A percentile compares a stretch with the other conserved stretches of the same genome.
Evolutionary conservation across 2,329 filamentous ascomycete species (phyloP).

Genomic region (Dactylellina parvicollis): DNA sequence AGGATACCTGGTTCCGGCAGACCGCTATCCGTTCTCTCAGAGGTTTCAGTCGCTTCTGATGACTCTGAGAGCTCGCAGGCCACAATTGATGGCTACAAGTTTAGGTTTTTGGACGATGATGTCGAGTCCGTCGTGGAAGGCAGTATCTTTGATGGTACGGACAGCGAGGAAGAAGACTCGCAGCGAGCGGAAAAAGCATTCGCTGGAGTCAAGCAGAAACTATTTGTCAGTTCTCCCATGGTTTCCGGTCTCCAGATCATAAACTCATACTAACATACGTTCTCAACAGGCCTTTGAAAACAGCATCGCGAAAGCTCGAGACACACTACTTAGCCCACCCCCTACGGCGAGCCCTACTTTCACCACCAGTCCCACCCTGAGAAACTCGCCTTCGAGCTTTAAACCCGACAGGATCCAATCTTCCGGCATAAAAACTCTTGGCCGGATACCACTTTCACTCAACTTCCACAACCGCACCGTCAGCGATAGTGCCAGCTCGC

Average conservation of each 20-base stretch:
- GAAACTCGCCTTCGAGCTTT: conserved; percentile 2
- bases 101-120: conserved; percentile 50
- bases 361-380: conserved; percentile 20
- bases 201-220: conserved; percentile 53
- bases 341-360: conserved; percentile 10
- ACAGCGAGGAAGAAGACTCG: conserved; percentile 43
- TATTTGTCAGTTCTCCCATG: conserved; percentile 23
- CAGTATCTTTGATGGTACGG: conserved; percentile 42
- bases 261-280: conserved; percentile 7
- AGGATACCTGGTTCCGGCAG: conserved; percentile 21
- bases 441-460: conserved; percentile 33
- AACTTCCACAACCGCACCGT: conserved; percentile 52
- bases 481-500: conserved; percentile 48
- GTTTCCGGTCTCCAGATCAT: not conserved
- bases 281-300: conserved; percentile 47
- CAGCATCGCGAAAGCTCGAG: conserved; percentile 47
- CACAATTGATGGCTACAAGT: conserved; percentile 52
- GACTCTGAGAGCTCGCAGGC: conserved; percentile 43
- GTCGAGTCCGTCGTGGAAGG: conserved; percentile 49
- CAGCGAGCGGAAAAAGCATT: conserved; percentile 42
- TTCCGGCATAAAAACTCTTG: conserved; percentile 43
- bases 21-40: conserved; percentile 43
- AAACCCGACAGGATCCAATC: conserved; percentile 26
- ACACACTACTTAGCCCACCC: conserved; percentile 45
- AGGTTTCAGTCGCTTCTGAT: conserved; percentile 44